Percentiles rank a stretch among this genome's conserved stretches.
These are phyloP conservation scores for Tricholoma saponaceum DNA, from an alignment of 768 basidiomycete species.

Conservation along the genomic window DNA sequence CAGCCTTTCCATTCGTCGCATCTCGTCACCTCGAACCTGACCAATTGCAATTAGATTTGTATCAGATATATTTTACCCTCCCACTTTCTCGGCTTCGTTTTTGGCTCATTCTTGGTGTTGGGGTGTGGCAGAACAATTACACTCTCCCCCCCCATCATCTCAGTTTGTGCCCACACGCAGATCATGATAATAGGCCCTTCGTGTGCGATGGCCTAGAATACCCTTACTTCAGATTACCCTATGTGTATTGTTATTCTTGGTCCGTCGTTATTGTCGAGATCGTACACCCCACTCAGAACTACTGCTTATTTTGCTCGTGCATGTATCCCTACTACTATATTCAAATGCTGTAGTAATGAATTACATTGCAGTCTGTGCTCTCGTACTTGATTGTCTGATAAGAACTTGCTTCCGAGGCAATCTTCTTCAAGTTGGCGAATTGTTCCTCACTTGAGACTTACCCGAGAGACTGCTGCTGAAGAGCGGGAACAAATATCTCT, in stretches of 20 bases:
- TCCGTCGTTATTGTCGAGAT: conserved; percentile 6
- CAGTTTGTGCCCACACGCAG: conserved; percentile 11
- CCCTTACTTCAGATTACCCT: conserved; percentile 10
- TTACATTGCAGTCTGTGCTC: not conserved
- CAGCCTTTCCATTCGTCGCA: not conserved
- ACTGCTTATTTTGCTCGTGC: conserved; percentile 4
- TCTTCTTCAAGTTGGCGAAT: too few species aligned
- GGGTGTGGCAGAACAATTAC: not conserved
- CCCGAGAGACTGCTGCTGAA: too few species aligned
- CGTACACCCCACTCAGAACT: conserved; percentile 7
- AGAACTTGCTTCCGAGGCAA: too few species aligned
- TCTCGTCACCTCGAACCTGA: conserved; percentile 1
- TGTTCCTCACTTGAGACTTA: too few species aligned
- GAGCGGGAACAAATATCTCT: too few species aligned
- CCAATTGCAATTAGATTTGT: conserved; percentile 21
- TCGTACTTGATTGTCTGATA: too few species aligned
- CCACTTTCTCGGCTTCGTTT: not conserved
- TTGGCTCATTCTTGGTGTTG: not conserved
- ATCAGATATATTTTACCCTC: conserved; percentile 27
- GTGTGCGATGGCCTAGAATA: conserved; percentile 17
- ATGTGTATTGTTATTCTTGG: conserved; percentile 20
- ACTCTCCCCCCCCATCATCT: not conserved
- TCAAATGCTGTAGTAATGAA: conserved; percentile 9
- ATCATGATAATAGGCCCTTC: conserved; percentile 10
- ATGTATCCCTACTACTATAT: conserved; percentile 14